Evolutionary conservation across 352 stramenopile genomes (phyloP), one percentile per base, ranked within the genome.

Genomic region (Peronospora farinosa): DNA sequence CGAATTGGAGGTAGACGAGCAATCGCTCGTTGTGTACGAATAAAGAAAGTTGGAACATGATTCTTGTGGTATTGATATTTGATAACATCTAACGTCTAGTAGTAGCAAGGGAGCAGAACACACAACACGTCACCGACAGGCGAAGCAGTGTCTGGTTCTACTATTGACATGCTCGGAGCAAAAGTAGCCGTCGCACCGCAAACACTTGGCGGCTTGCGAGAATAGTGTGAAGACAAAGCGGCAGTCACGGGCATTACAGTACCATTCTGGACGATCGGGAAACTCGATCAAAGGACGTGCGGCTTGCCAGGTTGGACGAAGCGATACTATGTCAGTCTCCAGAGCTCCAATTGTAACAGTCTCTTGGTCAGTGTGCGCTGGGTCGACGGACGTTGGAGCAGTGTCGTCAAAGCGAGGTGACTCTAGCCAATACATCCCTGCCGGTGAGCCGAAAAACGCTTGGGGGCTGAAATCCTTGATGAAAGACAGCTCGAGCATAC

Each of bases 161-260:
- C 58, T 33, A 16, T 79, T 50, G 12, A 74, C 75, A 47, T 88
- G 66, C 12, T 63, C 44, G 7, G 63, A 67, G 54, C 78, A 90
- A 47, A 88, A 88, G 38, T 71, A 68, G 17, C 74, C 73, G 0
- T 59, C 54, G 33, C 79, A 90, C 7, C 63, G 47, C 10, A 16
- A 41, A 43, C 79, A 90, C 16, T 80, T 65, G 19, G 69, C 60
- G 4, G 62, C 63, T 19, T 80, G 68, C 0, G 72, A 68, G 45
- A 88, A 88, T 52, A 90, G 72, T 28, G 66, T 60, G 30, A 90
- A 90, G 10, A 90, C 74, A 7, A 41, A 53, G 53, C 88, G 77
- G 47, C 79, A 90, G 2, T 67, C 47, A 1, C 41, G 32, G 8
- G 70, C 64, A 41, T 90, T 88, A 63, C 79, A 90, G 43, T 87